A percentile compares a stretch with the other conserved stretches of the same genome.
Conservation (phyloP, 768 basidiomycete genomes). For the Gautieria morchelliformis region DNA sequence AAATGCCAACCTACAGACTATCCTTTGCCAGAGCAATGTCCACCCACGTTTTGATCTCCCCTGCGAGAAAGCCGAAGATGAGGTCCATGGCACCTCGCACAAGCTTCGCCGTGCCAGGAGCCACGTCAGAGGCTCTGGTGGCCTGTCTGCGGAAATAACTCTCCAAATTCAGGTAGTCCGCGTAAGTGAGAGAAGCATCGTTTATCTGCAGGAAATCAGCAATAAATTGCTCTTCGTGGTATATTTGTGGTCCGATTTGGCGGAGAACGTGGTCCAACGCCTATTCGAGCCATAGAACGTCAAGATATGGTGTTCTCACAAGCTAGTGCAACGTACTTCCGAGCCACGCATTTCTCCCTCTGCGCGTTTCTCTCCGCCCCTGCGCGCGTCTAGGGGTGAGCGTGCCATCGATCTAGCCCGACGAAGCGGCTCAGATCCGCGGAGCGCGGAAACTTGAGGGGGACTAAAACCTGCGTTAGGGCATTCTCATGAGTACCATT, state of each 20-base stretch:
- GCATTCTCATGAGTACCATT: slow-evolving; percentile 8
- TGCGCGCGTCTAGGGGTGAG: slow-evolving; percentile 51
- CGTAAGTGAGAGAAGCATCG: slow-evolving; percentile 81
- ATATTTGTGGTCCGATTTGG: slow-evolving; percentile 66
- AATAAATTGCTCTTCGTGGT: slow-evolving; percentile 80
- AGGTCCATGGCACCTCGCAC: slow-evolving; percentile 86
- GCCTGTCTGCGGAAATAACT: slow-evolving; percentile 92
- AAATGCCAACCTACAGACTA: slow-evolving; percentile 45
- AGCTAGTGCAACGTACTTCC: slow-evolving; percentile 40
- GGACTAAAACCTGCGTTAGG: slow-evolving; percentile 35
- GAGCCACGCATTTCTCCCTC: slow-evolving; percentile 53
- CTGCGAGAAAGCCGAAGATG: slow-evolving; percentile 87
- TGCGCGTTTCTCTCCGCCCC: slow-evolving; percentile 50
- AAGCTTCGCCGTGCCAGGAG: slow-evolving; percentile 63
- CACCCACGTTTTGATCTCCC: slow-evolving; percentile 77
- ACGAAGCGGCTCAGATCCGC: slow-evolving; percentile 52
- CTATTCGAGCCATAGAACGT: slow-evolving; percentile 28
- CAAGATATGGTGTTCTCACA: not conserved
- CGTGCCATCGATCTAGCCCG: slow-evolving; percentile 83
- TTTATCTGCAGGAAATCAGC: slow-evolving; percentile 90
- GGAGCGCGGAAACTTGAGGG: slow-evolving; percentile 29
- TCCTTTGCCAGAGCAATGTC: slow-evolving; percentile 72
- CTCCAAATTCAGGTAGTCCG: slow-evolving; percentile 90
- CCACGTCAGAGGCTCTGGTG: slow-evolving; percentile 57
- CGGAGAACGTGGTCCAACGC: slow-evolving; percentile 67